Conservation (phyloP, 345 rosid species). For the Populus deltoides region DNA sequence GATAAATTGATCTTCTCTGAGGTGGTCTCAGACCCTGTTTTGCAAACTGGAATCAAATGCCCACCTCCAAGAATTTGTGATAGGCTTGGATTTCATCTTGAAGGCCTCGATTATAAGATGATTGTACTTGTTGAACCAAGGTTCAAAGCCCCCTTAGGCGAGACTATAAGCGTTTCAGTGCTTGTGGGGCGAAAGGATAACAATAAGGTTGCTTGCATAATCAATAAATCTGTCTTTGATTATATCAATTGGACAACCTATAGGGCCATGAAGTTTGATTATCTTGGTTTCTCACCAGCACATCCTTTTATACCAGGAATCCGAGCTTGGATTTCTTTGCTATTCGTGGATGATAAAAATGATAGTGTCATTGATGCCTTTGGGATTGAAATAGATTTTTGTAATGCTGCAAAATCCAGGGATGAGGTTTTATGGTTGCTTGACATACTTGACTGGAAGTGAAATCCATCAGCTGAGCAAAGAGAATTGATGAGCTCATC, state of each 20-base stretch:
- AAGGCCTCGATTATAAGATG: constrained; percentile 68
- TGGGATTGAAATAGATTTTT: constrained; percentile 86
- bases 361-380: constrained; percentile 62
- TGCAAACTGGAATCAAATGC: constrained; percentile 54
- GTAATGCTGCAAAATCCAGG: constrained; percentile 70
- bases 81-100: constrained; percentile 46
- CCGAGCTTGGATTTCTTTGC: constrained; percentile 85
- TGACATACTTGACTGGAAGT: constrained; percentile 96
- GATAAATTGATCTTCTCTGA: constrained; percentile 69
- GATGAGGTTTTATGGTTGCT: constrained; percentile 92
- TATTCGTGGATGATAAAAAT: constrained; percentile 61
- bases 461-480: constrained; percentile 17
- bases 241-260: constrained; percentile 65
- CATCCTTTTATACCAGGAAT: constrained; percentile 74
- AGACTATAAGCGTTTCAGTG: constrained; percentile 62
- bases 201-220: constrained; percentile 62
- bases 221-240: constrained; percentile 61
- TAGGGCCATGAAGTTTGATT: constrained; percentile 78
- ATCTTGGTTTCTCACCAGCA: constrained; percentile 71
- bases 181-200: constrained; percentile 74
- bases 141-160: constrained; percentile 52
- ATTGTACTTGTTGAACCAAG: constrained; percentile 68
- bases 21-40: constrained; percentile 59
- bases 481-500: neutral
- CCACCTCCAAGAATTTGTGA: constrained; percentile 47